Percentiles rank a stretch among this genome's conserved stretches.
Evolutionary conservation across 768 basidiomycete species (phyloP).

Genomic region (Tephrocybe sp.): DNA sequence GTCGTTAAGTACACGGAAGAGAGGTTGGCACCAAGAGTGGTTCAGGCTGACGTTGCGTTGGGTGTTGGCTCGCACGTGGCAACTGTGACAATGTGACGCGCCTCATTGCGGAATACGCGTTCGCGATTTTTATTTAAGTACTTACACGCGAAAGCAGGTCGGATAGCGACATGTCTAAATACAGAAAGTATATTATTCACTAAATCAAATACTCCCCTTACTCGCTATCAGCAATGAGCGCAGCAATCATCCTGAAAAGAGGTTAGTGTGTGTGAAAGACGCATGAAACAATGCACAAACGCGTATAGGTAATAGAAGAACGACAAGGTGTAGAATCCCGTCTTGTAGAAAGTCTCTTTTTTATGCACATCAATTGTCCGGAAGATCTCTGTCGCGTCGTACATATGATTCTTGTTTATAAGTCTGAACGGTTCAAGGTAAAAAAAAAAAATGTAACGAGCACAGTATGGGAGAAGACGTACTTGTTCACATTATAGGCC

Average conservation of each 20-base stretch:
- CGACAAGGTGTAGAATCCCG: conserved; percentile 88
- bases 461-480: conserved; percentile 29
- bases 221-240: conserved; percentile 78
- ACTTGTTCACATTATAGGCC: conserved; percentile 94
- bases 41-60: conserved; percentile 17
- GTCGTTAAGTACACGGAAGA: conserved; percentile 6
- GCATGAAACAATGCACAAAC: conserved; percentile 40
- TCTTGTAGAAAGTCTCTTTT: conserved; percentile 93
- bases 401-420: conserved; percentile 93
- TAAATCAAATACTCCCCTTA: conserved; percentile 24
- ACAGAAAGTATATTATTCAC: conserved; percentile 8
- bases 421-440: conserved; percentile 52
- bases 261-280: conserved; percentile 2
- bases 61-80: conserved; percentile 15
- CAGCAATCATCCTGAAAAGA: conserved; percentile 71
- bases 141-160: conserved; percentile 6
- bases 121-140: too few species aligned
- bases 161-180: conserved; percentile 7
- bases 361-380: conserved; percentile 91
- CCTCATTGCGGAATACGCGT: neutral
- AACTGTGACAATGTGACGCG: conserved; percentile 8
- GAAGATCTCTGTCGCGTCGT: conserved; percentile 99
- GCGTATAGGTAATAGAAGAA: conserved; percentile 92
- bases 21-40: conserved; percentile 6
- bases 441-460: neutral